Evolutionary conservation across 2,329 filamentous ascomycete genomes (phyloP).

Genomic region (Gremmenia infestans): DNA sequence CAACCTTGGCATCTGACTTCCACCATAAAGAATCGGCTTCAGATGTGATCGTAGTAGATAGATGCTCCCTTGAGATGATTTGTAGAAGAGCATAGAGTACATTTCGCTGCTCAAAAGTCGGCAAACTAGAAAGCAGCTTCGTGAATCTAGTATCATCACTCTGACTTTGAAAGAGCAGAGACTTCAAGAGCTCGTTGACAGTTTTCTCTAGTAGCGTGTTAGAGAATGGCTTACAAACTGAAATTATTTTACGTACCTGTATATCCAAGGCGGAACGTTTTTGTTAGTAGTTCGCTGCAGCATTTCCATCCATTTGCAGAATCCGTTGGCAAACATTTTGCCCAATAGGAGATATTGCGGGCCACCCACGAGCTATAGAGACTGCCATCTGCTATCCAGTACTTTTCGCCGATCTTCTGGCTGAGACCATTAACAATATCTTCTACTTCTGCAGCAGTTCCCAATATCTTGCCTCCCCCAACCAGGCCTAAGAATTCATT

Average conservation of each 20-base stretch:
- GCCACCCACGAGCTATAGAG: constrained; percentile 29
- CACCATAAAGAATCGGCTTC: constrained; percentile 30
- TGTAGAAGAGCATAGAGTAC: constrained; percentile 24
- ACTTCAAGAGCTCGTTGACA: constrained; percentile 21
- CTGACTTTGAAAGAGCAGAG: constrained; percentile 18
- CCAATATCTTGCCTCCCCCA: constrained; percentile 55
- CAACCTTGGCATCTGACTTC: constrained; percentile 27
- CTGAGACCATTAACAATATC: constrained; percentile 32
- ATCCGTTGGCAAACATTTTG: constrained; percentile 13
- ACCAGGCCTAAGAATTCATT: constrained; percentile 56
- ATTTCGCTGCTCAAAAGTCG: constrained; percentile 29
- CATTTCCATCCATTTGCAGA: constrained; percentile 22
- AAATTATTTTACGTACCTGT: constrained; percentile 19
- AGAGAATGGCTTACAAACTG: constrained; percentile 1
- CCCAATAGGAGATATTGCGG: constrained; percentile 27
- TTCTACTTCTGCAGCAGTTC: constrained; percentile 51
- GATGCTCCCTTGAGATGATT: constrained; percentile 23
- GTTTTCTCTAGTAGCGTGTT: constrained; percentile 21
- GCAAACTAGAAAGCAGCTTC: constrained; percentile 23
- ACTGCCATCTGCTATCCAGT: constrained; percentile 29
- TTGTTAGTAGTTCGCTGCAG: constrained; percentile 28
- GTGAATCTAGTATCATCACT: constrained; percentile 18
- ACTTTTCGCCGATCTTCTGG: constrained; percentile 20
- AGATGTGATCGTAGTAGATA: constrained; percentile 20
- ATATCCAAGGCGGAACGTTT: constrained; percentile 29